phyloP scores from a whole-genome alignment of 176 grass and related monocot genomes.

The Aegilops bicornis region DNA sequence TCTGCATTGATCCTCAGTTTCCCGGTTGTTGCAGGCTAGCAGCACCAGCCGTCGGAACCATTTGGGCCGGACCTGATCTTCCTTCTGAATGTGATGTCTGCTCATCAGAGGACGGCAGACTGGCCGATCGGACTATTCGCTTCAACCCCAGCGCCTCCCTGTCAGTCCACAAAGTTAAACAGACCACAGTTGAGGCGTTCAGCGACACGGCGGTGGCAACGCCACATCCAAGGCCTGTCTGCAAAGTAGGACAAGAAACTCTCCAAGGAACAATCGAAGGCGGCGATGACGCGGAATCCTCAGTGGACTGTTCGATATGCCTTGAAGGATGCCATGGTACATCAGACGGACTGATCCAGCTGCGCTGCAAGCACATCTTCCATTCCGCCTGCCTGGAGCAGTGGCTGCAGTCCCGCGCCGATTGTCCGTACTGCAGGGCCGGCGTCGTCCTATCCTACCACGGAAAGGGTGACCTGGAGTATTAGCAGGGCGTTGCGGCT shows the following conservation, averaged over 20 bases:
- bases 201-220: background rate
- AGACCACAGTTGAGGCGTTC: background rate
- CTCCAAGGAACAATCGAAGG: background rate
- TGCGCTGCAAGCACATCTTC: conserved; percentile 49
- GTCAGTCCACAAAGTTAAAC: background rate
- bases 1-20: background rate
- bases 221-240: background rate
- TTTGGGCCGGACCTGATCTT: background rate
- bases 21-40: background rate
- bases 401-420: conserved; percentile 38
- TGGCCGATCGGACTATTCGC: background rate
- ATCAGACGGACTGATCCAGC: conserved; percentile 1
- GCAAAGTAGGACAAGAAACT: background rate
- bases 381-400: conserved; percentile 35
- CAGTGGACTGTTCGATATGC: conserved; percentile 42
- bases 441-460: background rate
- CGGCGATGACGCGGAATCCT: background rate
- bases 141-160: background rate
- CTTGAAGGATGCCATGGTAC: conserved; percentile 37
- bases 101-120: background rate
- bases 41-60: background rate
- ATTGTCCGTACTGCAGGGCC: conserved; percentile 45
- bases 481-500: background rate
- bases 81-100: background rate
- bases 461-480: background rate